Conservation (phyloP, 225 moss, liverwort and hornwort species). For the Bryum argenteum region DNA sequence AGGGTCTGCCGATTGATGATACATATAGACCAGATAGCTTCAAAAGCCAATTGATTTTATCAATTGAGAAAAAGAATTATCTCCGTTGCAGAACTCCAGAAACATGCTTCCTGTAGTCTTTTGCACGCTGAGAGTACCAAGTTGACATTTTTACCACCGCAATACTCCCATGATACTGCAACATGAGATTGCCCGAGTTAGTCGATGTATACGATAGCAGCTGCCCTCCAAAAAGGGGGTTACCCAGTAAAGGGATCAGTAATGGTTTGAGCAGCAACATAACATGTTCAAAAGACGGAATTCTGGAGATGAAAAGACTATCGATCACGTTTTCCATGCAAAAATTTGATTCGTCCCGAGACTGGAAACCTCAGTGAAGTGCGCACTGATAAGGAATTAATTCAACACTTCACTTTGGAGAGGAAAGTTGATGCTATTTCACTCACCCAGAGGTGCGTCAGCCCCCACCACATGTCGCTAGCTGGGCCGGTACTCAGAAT, state of each 20-base stretch:
- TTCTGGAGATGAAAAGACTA: neutral
- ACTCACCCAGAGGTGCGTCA: conserved; percentile 36
- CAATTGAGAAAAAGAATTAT: neutral
- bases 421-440: conserved; percentile 13
- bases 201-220: conserved; percentile 6
- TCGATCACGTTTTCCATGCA: neutral
- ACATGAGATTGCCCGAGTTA: conserved; percentile 21
- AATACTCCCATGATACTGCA: conserved; percentile 46
- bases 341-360: neutral
- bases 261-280: neutral
- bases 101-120: conserved; percentile 23
- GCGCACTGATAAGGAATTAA: neutral
- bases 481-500: conserved; percentile 63
- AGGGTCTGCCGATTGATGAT: conserved; percentile 28
- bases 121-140: conserved; percentile 39
- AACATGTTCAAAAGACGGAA: too few relatives aligned
- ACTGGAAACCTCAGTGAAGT: neutral
- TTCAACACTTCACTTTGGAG: conserved; percentile 16
- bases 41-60: conserved; percentile 5
- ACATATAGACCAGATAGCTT: conserved; percentile 22
- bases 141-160: conserved; percentile 34
- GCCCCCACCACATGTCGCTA: conserved; percentile 57
- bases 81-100: conserved; percentile 12
- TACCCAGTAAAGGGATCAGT: neutral
- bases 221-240: neutral